Base-by-base conservation (phyloP, 2,329 filamentous ascomycete genomes). In the Xylaria hypoxylon region DNA sequence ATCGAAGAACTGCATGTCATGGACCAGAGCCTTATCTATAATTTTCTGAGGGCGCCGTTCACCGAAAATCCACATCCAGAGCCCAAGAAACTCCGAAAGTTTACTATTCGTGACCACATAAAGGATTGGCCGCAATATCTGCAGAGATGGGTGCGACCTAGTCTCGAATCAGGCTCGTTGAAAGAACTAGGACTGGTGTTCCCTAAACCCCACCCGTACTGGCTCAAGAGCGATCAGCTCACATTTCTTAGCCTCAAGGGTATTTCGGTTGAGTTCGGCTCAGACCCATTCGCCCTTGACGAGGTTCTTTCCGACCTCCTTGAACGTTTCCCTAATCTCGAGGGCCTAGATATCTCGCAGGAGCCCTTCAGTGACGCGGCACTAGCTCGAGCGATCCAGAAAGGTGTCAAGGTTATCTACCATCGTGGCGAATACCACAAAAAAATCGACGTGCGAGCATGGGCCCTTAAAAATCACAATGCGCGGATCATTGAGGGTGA, bases 211-310 rank as follows among this genome's bases (percentile, higher is more conserved):
- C 51, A 68, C 45, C 57, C 52, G 0, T 40, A 64, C 45, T 77
- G 74, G 75, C 56, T 77, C 48, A 67, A 19, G 38, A 74, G 74
- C 62, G 42, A 71, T 1, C 59, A 62, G n/a, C 51, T 77, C 38
- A 71, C 53, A 5, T 72, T 70, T 40, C 68, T 77, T 11, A 68
- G 64, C 28, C 8, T 77, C 17, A 67, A 69, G 33, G 91, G 90
- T 2, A 80, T 92, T 11, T 89, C 89, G 0, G 89, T 89, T 0
- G 90, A 64, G 1, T 62, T 52, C 24, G 56, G 59, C 13, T 47
- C 64, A 2, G 45, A 65, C 22, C 51, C 59, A 2, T 31, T 56
- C 8, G 57, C 33, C 8, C 45, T 71, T 6, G 72, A 75, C 22
- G 65, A 68, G 13, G 40, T 48, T 0, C 44, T 77, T 19, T 33